These are phyloP conservation scores for Vitis cinerea DNA, from an alignment of 164 flowering plant species.

Conservation along the genomic window DNA sequence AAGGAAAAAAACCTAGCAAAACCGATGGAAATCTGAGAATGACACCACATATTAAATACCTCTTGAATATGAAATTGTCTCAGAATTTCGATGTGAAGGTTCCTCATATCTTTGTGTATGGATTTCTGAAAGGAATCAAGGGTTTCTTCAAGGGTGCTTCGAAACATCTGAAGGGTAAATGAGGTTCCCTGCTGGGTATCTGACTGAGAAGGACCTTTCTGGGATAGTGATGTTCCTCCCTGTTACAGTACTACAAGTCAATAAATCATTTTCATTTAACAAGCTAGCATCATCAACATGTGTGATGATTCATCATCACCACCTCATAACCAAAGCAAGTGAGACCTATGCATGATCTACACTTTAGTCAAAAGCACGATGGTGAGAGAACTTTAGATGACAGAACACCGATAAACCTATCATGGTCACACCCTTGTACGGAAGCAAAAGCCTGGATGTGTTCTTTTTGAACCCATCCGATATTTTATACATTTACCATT, in stretches of 20 bases:
- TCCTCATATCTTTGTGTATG: constrained; percentile 83
- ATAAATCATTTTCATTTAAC: background rate
- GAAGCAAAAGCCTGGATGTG: background rate
- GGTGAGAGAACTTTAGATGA: too few species aligned
- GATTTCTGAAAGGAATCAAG: constrained; percentile 78
- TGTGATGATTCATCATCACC: constrained; percentile 2
- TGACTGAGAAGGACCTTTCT: constrained; percentile 30
- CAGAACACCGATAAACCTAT: too few species aligned
- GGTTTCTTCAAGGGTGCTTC: constrained; percentile 79
- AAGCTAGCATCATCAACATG: background rate
- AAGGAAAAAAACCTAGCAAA: background rate
- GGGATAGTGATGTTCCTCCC: constrained; percentile 46
- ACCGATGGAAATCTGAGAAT: background rate
- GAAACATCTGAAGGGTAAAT: constrained; percentile 83
- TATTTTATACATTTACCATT: constrained; percentile 43
- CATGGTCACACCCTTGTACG: background rate
- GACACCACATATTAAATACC: constrained; percentile 34
- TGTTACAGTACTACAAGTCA: constrained; percentile 17
- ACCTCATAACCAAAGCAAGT: background rate
- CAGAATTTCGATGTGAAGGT: constrained; percentile 88
- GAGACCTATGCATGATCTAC: too few species aligned
- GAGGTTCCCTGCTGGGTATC: constrained; percentile 70
- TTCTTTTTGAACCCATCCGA: background rate
- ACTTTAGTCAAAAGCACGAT: too few species aligned
- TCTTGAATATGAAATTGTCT: constrained; percentile 88